phyloP scores from a whole-genome alignment of 495 filamentous ascomycete genomes.

The Penicillium verhagenii region DNA sequence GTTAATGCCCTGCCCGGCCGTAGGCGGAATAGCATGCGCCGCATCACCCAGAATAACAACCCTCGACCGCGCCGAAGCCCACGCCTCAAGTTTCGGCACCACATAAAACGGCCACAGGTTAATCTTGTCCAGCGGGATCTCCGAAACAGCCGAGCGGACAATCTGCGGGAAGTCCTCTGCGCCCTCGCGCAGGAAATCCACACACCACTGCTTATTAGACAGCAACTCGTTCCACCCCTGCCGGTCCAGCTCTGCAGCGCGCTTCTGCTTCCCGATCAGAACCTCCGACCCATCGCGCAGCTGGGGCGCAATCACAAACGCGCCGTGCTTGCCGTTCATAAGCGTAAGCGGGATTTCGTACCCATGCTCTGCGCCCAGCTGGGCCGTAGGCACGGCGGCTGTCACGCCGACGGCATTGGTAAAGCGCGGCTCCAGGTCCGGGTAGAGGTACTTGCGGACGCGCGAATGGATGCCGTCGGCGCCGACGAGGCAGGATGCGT shows the following conservation, averaged over 20 bases:
- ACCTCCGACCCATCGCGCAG: constrained; percentile 42
- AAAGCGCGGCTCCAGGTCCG: constrained; percentile 27
- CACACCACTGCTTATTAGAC: constrained; percentile 33
- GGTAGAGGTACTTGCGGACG: constrained; percentile 39
- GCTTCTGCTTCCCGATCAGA: constrained; percentile 41
- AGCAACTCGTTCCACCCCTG: constrained; percentile 35
- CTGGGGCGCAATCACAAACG: constrained; percentile 50
- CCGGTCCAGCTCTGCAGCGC: constrained; percentile 28
- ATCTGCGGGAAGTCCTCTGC: constrained; percentile 33
- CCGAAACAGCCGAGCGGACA: constrained; percentile 32
- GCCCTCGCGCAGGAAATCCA: constrained; percentile 31
- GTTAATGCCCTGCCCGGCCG: constrained; percentile 42
- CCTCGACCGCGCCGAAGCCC: constrained; percentile 31
- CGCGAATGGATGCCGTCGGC: constrained; percentile 52
- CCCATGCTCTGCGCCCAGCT: constrained; percentile 20
- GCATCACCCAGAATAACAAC: constrained; percentile 48
- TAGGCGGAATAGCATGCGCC: constrained; percentile 49
- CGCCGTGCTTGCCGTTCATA: constrained; percentile 35
- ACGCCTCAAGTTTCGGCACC: constrained; percentile 36
- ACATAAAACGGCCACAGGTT: constrained; percentile 45
- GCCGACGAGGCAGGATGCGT: constrained; percentile 40
- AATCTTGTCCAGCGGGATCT: constrained; percentile 26
- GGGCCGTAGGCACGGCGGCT: constrained; percentile 23
- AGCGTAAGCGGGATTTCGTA: constrained; percentile 45
- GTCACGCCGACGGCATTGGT: constrained; percentile 29